Percentiles rank a stretch among this genome's conserved stretches.
These are phyloP conservation scores for Calonectria leucothoes DNA, from an alignment of 2,329 filamentous ascomycete genomes.

Conservation along the genomic window DNA sequence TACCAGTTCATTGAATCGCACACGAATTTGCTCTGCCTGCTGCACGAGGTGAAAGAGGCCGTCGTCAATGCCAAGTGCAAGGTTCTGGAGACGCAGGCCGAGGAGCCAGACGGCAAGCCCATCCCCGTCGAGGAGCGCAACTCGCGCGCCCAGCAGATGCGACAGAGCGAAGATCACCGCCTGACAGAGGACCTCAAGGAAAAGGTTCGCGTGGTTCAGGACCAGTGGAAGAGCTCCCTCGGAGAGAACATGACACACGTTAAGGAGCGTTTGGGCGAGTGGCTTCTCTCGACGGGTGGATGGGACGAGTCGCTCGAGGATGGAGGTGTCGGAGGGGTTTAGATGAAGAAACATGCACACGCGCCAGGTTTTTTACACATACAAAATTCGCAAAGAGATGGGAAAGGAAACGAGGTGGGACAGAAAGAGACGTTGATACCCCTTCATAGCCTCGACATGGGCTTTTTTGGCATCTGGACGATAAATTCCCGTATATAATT, in stretches of 20 bases:
- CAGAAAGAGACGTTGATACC: slow-evolving; percentile 44
- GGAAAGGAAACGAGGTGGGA: neutral
- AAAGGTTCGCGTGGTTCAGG: slow-evolving; percentile 89
- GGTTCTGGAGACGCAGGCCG: slow-evolving; percentile 73
- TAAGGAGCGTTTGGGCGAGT: slow-evolving; percentile 79
- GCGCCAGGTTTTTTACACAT: neutral
- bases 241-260: slow-evolving; percentile 80
- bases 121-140: slow-evolving; percentile 48
- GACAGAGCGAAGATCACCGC: slow-evolving; percentile 73
- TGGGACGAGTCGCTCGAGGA: slow-evolving; percentile 85
- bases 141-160: slow-evolving; percentile 65
- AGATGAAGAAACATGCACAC: slow-evolving; percentile 27
- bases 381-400: neutral
- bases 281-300: slow-evolving; percentile 81
- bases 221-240: slow-evolving; percentile 90
- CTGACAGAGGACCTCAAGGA: slow-evolving; percentile 92
- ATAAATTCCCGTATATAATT: slow-evolving; percentile 30
- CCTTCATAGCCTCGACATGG: slow-evolving; percentile 29
- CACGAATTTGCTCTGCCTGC: slow-evolving; percentile 87
- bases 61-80: slow-evolving; percentile 77
- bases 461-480: slow-evolving; percentile 26
- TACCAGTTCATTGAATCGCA: slow-evolving; percentile 98
- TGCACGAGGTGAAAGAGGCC: slow-evolving; percentile 90
- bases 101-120: slow-evolving; percentile 50
- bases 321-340: slow-evolving; percentile 61